Conservation (phyloP, 169 alveolate genomes). For the Eimeria zaria region DNA sequence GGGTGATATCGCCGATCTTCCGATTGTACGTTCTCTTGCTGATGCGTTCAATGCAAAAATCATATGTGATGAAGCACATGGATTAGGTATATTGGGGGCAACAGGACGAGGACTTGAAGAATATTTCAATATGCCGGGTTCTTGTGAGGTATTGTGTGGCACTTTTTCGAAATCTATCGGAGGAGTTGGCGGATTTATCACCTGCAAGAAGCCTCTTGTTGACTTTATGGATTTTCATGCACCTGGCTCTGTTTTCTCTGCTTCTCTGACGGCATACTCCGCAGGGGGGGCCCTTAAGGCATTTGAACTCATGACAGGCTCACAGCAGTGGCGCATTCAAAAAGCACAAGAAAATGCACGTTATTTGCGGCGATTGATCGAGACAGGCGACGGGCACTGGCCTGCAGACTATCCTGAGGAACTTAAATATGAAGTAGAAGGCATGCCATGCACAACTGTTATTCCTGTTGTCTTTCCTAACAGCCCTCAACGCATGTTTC, state of each 20-base stretch:
- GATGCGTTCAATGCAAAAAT: constrained; percentile 88
- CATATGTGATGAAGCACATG: constrained; percentile 94
- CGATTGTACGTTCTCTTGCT: constrained; percentile 86
- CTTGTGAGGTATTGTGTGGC: constrained; percentile 89
- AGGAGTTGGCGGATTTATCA: constrained; percentile 91
- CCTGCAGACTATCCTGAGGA: constrained; percentile 90
- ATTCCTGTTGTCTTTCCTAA: constrained; percentile 90
- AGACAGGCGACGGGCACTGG: constrained; percentile 89
- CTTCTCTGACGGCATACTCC: constrained; percentile 91
- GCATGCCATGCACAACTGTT: constrained; percentile 89
- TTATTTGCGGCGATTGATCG: constrained; percentile 87
- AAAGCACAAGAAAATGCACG: constrained; percentile 86
- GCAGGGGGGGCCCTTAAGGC: constrained; percentile 91
- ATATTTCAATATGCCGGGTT: constrained; percentile 89
- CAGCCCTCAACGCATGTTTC: constrained; percentile 88
- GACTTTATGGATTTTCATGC: constrained; percentile 91
- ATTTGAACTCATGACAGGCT: constrained; percentile 88
- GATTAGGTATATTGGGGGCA: constrained; percentile 93
- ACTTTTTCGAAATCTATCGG: constrained; percentile 91
- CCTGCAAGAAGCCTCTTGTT: constrained; percentile 87
- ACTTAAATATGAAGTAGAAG: constrained; percentile 87
- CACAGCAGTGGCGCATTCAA: constrained; percentile 88
- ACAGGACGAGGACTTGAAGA: constrained; percentile 94
- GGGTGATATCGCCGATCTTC: constrained; percentile 93
- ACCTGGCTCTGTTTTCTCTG: constrained; percentile 91